Evolutionary conservation across 306 rosid species (phyloP), one percentile per base, ranked within the genome.

Genomic region (Ormosia emarginata): DNA sequence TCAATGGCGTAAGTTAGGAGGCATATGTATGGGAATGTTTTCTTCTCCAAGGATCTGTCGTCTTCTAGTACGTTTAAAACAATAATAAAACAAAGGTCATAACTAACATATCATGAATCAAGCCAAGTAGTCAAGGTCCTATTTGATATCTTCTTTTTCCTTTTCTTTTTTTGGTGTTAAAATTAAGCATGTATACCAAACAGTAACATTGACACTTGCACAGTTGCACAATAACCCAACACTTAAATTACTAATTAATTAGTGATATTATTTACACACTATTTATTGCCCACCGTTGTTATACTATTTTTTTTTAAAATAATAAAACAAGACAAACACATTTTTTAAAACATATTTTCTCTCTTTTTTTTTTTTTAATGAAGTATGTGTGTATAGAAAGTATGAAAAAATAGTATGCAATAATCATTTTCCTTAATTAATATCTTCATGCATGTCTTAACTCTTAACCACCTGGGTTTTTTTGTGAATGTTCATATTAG

Each of bases 21-120:
- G 71, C 32, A 55, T 63, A 63, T 5, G 18, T 83, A 15, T 75
- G 72, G 71, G 84, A 86, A 82, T 86, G 86, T 86, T 83, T 79
- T 80, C 44, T 73, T 78, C 86, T 63, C 66, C 75, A 79, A 55
- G 30, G 11, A 15, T 56, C 4, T 49, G 4, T 78, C 29, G 75
- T 71, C 83, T 32, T 67, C 47, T 43, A 12, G 17, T 65, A n/a
- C 7, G 2, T 83, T 83, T 50, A 56, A 84, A 84, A 73, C 49
- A 79, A 63, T 62, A 75, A 85, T 61, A 78, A 81, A 75, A 79
- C 79, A 68, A 74, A 57, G 14, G 53, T 44, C 63, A 71, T 67
- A 67, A 65, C 83, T 78, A 83, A 73, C 83, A 78, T 76, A 33
- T 61, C 83, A 77, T 47, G 11, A 30, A 64, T 71, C 77, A 64